A percentile compares a stretch with the other conserved stretches of the same genome.
These are phyloP conservation scores for Eucalyptus regnans DNA, from an alignment of 345 rosid genomes.

Conservation along the genomic window DNA sequence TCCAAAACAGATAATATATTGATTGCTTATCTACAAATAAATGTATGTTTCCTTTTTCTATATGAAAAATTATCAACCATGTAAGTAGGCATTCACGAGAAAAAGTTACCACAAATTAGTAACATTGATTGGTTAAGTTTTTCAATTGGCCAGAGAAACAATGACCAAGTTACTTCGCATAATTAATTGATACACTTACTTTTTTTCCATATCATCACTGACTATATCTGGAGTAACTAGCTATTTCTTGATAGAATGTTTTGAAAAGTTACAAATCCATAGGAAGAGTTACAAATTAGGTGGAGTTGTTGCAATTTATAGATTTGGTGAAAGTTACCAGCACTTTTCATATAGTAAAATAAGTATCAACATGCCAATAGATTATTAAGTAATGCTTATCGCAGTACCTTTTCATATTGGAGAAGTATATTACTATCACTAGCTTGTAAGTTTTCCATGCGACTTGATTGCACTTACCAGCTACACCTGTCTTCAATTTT, in stretches of 20 bases:
- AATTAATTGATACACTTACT: not conserved
- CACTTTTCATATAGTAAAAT: not conserved
- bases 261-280: not conserved
- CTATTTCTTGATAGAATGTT: not conserved
- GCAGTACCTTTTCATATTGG: not conserved
- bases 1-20: not conserved
- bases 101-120: not conserved
- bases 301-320: not conserved
- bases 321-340: not conserved
- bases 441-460: not conserved
- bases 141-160: not conserved
- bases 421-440: not conserved
- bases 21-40: not conserved
- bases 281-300: not conserved
- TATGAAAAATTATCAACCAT: not conserved
- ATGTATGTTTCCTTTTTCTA: not conserved
- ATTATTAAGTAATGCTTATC: not conserved
- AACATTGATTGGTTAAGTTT: not conserved
- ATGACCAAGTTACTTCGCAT: not conserved
- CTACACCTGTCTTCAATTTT: not conserved
- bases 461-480: not conserved
- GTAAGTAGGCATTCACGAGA: not conserved
- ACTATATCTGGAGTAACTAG: not conserved
- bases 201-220: not conserved
- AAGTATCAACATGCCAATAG: not conserved